Evolutionary conservation across 1,284 basidiomycete genomes (phyloP), one percentile per base, ranked within the genome.

Genomic region (Cystobasidium sp.): DNA sequence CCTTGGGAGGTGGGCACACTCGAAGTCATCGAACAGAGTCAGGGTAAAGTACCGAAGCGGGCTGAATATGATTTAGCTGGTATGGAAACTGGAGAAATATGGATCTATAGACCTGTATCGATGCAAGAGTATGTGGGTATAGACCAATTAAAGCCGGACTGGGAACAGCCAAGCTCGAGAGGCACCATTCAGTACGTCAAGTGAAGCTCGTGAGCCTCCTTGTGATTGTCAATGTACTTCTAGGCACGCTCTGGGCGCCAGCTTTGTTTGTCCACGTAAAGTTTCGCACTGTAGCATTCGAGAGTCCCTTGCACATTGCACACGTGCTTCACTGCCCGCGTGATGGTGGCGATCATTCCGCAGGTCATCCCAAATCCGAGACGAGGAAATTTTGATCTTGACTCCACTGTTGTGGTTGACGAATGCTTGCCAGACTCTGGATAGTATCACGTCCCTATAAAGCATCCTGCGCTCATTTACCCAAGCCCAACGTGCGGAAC

Each of bases 11-110:
- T 81, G 46, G 63, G 53, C 16, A 61, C 70, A 8, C 70, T 81
- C 51, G 79, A 80, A 18, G 79, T 81, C 18, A 72, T 80, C 22
- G 80, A 81, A 62, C 80, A 81, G 55, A 78, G 77, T 6, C 73
- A 76, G 46, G 78, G 78, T 0, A 58, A 75, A n/a, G 31, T 68
- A 0, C 80, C 80, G 1, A 20, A 62, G 6, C 39, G 74, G 24
- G 37, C 68, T 6, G 77, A 76, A 12, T 81, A 81, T 67, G 77
- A 80, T 68, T 68, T 81, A 0, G 37, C 75, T 0, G 65, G 72
- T 0, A 76, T 81, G 72, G 64, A 63, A 3, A 44, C 59, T 18
- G 80, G 80, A 5, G 74, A 80, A 63, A 75, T 81, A 24, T 81
- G 80, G 80, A 78, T 81, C 24, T 81, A 81, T 43, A 41, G 80